phyloP scores from a whole-genome alignment of 352 stramenopile genomes.

The Nothophytophthora sp. region DNA sequence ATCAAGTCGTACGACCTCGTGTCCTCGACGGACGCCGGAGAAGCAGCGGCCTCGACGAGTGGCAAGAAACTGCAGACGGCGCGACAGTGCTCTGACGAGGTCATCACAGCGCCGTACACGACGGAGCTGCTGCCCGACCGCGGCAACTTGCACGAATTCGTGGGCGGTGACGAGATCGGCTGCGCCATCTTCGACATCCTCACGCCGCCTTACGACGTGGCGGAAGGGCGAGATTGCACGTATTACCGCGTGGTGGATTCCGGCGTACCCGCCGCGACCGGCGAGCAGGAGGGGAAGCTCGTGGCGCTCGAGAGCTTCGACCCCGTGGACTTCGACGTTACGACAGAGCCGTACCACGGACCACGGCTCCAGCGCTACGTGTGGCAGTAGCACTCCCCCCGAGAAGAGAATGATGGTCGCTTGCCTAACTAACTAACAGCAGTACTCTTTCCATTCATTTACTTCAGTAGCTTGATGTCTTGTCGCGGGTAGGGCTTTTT shows the following conservation, averaged over 20 bases:
- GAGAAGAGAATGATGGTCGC: no score
- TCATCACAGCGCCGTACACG: slow-evolving; percentile 58
- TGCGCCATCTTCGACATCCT: slow-evolving; percentile 89
- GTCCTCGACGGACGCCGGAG: no score
- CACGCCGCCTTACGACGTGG: slow-evolving; percentile 77
- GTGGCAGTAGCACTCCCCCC: no score
- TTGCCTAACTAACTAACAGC: no score
- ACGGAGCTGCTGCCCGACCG: slow-evolving; percentile 67
- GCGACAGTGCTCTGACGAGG: slow-evolving; percentile 38
- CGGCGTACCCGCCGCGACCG: no score
- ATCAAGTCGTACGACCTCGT: slow-evolving; percentile 69
- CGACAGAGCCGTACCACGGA: slow-evolving; percentile 47
- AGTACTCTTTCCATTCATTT: no score
- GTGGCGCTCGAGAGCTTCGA: slow-evolving; percentile 51
- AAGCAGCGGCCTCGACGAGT: background rate
- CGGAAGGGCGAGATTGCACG: slow-evolving; percentile 66
- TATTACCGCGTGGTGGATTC: slow-evolving; percentile 69
- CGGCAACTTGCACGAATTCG: slow-evolving; percentile 81
- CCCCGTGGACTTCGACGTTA: slow-evolving; percentile 56
- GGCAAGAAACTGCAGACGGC: slow-evolving; percentile 32
- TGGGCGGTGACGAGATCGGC: slow-evolving; percentile 64
- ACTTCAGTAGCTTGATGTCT: no score
- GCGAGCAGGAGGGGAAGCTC: slow-evolving; percentile 22
- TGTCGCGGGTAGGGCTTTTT: no score
- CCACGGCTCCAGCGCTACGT: slow-evolving; percentile 37